Evolutionary conservation across 2,329 filamentous ascomycete species (phyloP), one percentile per base, ranked within the genome.

Genomic region (Xylaria sp.): DNA sequence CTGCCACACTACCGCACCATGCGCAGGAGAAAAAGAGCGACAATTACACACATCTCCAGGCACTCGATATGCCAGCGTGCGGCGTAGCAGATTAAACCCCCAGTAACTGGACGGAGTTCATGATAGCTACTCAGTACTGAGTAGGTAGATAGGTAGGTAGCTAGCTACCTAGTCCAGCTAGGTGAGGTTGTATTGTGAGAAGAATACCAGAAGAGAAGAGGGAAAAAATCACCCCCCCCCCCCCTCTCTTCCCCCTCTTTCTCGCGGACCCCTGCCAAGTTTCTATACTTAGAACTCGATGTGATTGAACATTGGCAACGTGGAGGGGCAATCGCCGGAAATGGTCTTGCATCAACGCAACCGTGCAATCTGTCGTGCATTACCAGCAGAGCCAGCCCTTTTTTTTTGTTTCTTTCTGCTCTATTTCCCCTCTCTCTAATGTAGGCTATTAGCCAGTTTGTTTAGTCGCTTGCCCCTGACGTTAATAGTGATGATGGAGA

Each of bases 241-340:
- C 53, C 32, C 40, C n/a, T n/a, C n/a, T n/a, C n/a, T n/a, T 29
- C 16, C 37, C 37, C 37, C 37, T 40, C 37, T 40, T 18, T 50
- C 42, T 50, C 25, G 54, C 37, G 10, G 35, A 60, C 60, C 64
- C 68, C 64, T 62, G 68, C 29, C 58, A 5, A 44, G 25, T 60
- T 67, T 67, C 68, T 70, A 70, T 63, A 63, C 58, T 63, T 70
- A 70, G 68, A 68, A 70, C 29, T 32, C 3, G 32, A 40, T 42
- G 9, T 54, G 64, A 57, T 63, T 35, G 47, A 57, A 44, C 51
- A 61, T 47, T 25, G 10, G 63, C 64, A 63, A 62, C 61, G 48
- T 68, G 61, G 47, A 57, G 40, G 54, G 59, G 60, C 47, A 59
- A 57, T 51, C 25, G 40, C 40, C 47, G 66, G 25, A 59, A 63